These are phyloP conservation scores for Teunomyces aglyptinius DNA, from an alignment of 805 yeast genomes.

Conservation along the genomic window DNA sequence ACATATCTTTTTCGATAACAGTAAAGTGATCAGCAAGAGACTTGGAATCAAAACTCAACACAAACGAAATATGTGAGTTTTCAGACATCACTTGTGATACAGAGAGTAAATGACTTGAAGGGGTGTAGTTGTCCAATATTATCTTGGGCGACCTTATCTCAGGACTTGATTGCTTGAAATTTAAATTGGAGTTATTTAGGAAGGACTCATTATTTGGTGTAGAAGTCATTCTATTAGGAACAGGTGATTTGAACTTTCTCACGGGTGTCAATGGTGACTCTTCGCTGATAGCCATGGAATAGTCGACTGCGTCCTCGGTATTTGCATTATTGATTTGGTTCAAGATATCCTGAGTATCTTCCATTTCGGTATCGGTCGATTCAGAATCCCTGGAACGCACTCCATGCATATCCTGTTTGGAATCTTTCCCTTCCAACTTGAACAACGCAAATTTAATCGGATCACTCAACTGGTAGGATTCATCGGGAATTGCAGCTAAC, in stretches of 20 bases:
- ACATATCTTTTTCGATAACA: constrained; percentile 77
- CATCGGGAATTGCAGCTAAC: constrained; percentile 84
- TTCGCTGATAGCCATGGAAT: constrained; percentile 4
- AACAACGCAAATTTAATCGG: constrained; percentile 72
- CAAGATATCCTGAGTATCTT: constrained; percentile 35
- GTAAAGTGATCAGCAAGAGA: constrained; percentile 80
- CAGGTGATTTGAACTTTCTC: constrained; percentile 8
- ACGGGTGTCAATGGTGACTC: constrained; percentile 35
- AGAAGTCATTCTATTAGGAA: constrained; percentile 9
- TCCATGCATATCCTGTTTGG: constrained; percentile 9
- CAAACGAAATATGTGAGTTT: constrained; percentile 74
- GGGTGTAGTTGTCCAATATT: constrained; percentile 34
- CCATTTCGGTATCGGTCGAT: constrained; percentile 14
- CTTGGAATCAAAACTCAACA: constrained; percentile 66
- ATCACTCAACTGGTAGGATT: constrained; percentile 56
- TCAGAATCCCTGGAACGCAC: background rate
- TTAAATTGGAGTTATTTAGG: constrained; percentile 5
- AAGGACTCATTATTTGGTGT: constrained; percentile 13
- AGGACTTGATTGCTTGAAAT: constrained; percentile 5
- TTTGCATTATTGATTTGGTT: constrained; percentile 39
- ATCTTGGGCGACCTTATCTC: constrained; percentile 25
- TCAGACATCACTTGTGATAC: constrained; percentile 43
- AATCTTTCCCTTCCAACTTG: constrained; percentile 71
- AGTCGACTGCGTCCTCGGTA: constrained; percentile 16
- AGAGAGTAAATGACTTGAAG: constrained; percentile 28